phyloP scores from a whole-genome alignment of 225 moss, liverwort and hornwort species.

The Neckera pumila region DNA sequence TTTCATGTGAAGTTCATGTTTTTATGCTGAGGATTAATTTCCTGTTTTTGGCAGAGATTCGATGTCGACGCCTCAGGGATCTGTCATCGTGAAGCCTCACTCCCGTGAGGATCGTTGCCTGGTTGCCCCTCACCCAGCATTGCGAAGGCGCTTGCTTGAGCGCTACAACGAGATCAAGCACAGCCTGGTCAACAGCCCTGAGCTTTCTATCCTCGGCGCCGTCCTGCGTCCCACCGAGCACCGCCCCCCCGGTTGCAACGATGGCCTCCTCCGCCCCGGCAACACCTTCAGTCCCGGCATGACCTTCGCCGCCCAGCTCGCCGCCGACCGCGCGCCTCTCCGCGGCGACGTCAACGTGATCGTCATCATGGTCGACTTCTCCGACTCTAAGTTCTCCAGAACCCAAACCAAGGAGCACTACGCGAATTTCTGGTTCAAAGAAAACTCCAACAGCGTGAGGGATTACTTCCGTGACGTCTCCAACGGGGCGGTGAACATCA shows the following conservation, averaged over 20 bases:
- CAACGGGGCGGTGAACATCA: conserved; percentile 13
- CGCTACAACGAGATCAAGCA: neutral
- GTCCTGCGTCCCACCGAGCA: neutral
- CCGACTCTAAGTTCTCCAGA: neutral
- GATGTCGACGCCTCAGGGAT: neutral
- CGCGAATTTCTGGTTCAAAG: neutral
- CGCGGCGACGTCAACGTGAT: neutral
- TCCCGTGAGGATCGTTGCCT: neutral
- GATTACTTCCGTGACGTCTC: conserved; percentile 15
- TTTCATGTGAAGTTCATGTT: neutral
- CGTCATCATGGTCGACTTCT: neutral
- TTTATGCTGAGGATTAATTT: neutral
- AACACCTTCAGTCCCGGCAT: neutral
- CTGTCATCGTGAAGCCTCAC: neutral
- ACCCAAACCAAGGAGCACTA: neutral
- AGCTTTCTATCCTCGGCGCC: neutral
- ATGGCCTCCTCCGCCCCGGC: neutral
- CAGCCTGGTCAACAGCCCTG: neutral
- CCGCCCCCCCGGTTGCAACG: neutral
- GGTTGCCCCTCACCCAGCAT: neutral
- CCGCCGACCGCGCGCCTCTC: neutral
- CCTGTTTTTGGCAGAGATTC: neutral
- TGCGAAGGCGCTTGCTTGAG: neutral
- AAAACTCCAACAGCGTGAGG: neutral
- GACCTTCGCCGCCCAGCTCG: neutral